Percentiles rank a stretch among this genome's conserved stretches.
Conservation (phyloP, 2,329 filamentous ascomycete genomes). For the Periglandula ipomoeae region DNA sequence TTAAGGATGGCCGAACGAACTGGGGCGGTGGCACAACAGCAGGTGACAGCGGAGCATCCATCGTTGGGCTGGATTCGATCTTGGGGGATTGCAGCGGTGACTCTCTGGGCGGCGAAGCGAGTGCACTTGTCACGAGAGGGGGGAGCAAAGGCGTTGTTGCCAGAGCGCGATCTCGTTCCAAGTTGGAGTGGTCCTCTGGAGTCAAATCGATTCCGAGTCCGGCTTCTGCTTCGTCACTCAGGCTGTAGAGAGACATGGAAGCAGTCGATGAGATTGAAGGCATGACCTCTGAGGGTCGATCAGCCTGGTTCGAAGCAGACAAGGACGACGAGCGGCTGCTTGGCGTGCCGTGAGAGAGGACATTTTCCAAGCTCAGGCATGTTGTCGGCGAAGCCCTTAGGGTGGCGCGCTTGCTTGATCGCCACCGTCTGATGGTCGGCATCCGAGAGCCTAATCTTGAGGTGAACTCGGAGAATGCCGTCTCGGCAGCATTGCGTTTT, state of each 20-base stretch:
- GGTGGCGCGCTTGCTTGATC: constrained; percentile 34
- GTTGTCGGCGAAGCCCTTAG: constrained; percentile 56
- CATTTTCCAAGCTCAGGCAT: constrained; percentile 73
- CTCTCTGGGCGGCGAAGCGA: constrained; percentile 48
- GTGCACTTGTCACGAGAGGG: constrained; percentile 59
- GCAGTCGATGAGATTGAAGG: constrained; percentile 51
- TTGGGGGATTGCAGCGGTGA: constrained; percentile 82
- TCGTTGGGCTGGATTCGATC: constrained; percentile 15
- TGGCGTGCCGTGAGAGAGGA: constrained; percentile 60
- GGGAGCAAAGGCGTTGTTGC: constrained; percentile 80
- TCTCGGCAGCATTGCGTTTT: constrained; percentile 48
- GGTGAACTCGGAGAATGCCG: constrained; percentile 52
- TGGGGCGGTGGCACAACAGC: constrained; percentile 36
- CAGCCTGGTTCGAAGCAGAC: constrained; percentile 45
- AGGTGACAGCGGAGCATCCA: constrained; percentile 7
- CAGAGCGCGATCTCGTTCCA: constrained; percentile 48
- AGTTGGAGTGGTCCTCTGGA: constrained; percentile 34
- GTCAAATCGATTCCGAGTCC: constrained; percentile 17
- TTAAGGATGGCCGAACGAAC: constrained; percentile 53
- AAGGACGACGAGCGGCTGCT: constrained; percentile 75
- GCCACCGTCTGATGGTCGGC: constrained; percentile 42
- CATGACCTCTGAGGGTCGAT: constrained; percentile 43
- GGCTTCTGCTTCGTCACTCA: constrained; percentile 38
- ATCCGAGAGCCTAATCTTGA: constrained; percentile 57
- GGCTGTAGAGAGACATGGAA: constrained; percentile 51